These are phyloP conservation scores for Colletotrichum filicis DNA, from an alignment of 2,329 filamentous ascomycete species.

Conservation along the genomic window DNA sequence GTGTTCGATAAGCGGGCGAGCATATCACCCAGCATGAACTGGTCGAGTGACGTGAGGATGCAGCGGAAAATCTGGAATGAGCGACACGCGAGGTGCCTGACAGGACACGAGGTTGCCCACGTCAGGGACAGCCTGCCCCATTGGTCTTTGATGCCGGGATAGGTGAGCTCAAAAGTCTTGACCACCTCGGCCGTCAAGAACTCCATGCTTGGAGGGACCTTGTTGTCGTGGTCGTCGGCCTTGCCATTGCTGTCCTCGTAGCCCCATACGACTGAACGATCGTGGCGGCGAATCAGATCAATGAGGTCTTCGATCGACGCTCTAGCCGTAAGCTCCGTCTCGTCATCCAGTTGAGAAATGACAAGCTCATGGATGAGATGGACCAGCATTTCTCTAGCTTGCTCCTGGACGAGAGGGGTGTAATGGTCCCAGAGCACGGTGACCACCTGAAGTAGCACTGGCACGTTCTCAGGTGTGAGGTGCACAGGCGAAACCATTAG, in stretches of 20 bases:
- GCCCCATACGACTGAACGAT: constrained; percentile 87
- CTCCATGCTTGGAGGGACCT: constrained; percentile 89
- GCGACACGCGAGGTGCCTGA: constrained; percentile 92
- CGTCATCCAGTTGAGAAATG: constrained; percentile 80
- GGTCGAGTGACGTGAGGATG: constrained; percentile 89
- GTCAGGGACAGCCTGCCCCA: constrained; percentile 92
- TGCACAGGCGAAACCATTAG: constrained; percentile 93
- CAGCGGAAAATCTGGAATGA: constrained; percentile 98
- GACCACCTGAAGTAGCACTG: constrained; percentile 88
- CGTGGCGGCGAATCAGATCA: constrained; percentile 86
- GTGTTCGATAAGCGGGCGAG: constrained; percentile 94
- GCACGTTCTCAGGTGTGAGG: constrained; percentile 81
- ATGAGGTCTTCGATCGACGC: constrained; percentile 87
- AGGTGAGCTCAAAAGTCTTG: constrained; percentile 84
- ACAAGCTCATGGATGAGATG: constrained; percentile 97
- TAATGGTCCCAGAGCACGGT: constrained; percentile 98
- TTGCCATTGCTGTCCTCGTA: constrained; percentile 93
- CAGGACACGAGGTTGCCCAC: constrained; percentile 97
- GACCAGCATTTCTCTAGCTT: constrained; percentile 96
- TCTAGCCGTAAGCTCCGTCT: constrained; percentile 70
- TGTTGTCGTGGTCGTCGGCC: constrained; percentile 77
- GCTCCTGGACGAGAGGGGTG: constrained; percentile 92
- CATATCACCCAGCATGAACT: constrained; percentile 97
- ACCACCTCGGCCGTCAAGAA: constrained; percentile 85
- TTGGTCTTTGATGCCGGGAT: constrained; percentile 87